These are phyloP conservation scores for Dactylellina sp. DNA, from an alignment of 2,329 filamentous ascomycete genomes.

Conservation along the genomic window DNA sequence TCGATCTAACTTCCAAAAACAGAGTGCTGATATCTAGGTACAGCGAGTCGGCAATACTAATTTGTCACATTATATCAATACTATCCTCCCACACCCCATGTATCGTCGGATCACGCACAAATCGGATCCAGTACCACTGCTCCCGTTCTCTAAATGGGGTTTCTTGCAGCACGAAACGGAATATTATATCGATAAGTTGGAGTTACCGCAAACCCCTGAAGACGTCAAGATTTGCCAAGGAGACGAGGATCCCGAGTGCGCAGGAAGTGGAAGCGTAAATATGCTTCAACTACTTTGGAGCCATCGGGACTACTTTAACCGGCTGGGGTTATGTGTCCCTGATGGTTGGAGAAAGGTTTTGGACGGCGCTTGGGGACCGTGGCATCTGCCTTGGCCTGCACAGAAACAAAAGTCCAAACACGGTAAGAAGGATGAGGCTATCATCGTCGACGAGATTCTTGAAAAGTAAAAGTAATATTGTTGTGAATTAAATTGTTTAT, in stretches of 20 bases:
- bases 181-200: conserved; percentile 80
- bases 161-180: conserved; percentile 87
- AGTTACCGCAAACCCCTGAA: conserved; percentile 74
- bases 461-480: not conserved
- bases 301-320: conserved; percentile 96
- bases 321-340: conserved; percentile 87
- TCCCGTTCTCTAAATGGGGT: conserved; percentile 89
- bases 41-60: conserved; percentile 70
- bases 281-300: conserved; percentile 95
- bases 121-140: conserved; percentile 86
- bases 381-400: conserved; percentile 24
- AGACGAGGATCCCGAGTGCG: conserved; percentile 77
- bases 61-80: conserved; percentile 70
- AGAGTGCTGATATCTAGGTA: conserved; percentile 69
- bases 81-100: conserved; percentile 39
- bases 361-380: conserved; percentile 39
- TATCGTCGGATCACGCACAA: conserved; percentile 87
- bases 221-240: conserved; percentile 77
- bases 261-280: conserved; percentile 74
- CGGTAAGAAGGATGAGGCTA: not conserved
- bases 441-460: not conserved
- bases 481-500: not conserved
- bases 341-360: conserved; percentile 62
- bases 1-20: conserved; percentile 68
- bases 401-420: conserved; percentile 1